phyloP scores from a whole-genome alignment of 495 filamentous ascomycete genomes.

The Penicillium mononematosum region DNA sequence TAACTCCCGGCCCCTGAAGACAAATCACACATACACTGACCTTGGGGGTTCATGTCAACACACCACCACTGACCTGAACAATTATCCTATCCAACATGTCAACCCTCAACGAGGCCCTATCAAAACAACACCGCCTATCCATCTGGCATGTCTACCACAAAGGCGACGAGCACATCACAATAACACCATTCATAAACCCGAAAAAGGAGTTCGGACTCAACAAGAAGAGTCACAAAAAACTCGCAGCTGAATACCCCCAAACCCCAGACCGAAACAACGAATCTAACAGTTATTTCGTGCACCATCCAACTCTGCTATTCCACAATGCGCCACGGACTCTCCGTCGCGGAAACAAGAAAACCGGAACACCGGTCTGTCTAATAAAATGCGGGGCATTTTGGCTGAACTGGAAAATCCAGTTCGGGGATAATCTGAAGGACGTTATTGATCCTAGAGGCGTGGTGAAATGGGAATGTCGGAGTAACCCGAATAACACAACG shows the following conservation, averaged over 20 bases:
- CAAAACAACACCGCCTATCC: slow-evolving; percentile 10
- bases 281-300: slow-evolving; percentile 20
- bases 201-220: slow-evolving; percentile 15
- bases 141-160: slow-evolving; percentile 21
- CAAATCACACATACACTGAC: not conserved
- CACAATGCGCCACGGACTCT: slow-evolving; percentile 17
- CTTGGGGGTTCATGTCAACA: not conserved
- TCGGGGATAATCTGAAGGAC: slow-evolving; percentile 4
- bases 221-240: not conserved
- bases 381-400: slow-evolving; percentile 14
- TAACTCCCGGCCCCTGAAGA: no score
- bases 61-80: not conserved
- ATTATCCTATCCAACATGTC: slow-evolving; percentile 2
- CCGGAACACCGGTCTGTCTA: slow-evolving; percentile 12
- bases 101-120: slow-evolving; percentile 5
- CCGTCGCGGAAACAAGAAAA: slow-evolving; percentile 12
- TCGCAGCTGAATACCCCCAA: no score
- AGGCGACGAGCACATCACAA: slow-evolving; percentile 11
- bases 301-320: slow-evolving; percentile 15
- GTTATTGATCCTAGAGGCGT: slow-evolving; percentile 21
- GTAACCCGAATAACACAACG: slow-evolving; percentile 13
- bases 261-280: not conserved
- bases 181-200: slow-evolving; percentile 11
- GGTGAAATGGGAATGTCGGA: slow-evolving; percentile 18
- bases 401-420: slow-evolving; percentile 19